phyloP scores from a whole-genome alignment of 164 flowering plant genomes.

The Amborella trichopoda region DNA sequence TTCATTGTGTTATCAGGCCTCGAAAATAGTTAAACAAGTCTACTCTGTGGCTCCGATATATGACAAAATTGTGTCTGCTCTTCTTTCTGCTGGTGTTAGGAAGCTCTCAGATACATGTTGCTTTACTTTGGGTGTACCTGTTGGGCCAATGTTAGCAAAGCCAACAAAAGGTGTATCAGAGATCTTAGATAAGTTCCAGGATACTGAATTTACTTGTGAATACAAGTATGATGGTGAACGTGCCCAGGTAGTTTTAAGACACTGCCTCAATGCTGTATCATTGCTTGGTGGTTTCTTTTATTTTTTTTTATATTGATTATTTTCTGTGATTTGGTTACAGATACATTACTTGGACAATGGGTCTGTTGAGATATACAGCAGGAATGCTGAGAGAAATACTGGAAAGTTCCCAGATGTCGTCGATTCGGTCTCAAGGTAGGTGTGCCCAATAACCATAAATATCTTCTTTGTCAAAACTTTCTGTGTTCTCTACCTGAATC shows the following conservation, averaged over 20 bases:
- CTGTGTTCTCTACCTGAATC: too few relatives aligned
- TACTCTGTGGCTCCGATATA: conserved; percentile 88
- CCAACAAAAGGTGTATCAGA: conserved; percentile 92
- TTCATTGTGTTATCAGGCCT: conserved; percentile 45
- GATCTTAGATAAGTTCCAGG: conserved; percentile 85
- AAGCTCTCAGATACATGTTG: conserved; percentile 58
- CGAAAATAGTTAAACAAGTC: conserved; percentile 77
- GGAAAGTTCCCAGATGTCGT: conserved; percentile 94
- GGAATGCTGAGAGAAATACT: conserved; percentile 95
- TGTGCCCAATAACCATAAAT: too few relatives aligned
- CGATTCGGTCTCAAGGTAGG: conserved; percentile 55
- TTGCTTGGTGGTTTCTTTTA: neutral
- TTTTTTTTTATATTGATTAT: neutral
- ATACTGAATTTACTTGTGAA: conserved; percentile 83
- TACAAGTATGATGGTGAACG: conserved; percentile 99
- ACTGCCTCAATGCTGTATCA: neutral
- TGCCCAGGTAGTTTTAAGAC: conserved; percentile 60
- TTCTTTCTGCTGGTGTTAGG: conserved; percentile 73
- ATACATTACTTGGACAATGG: conserved; percentile 87
- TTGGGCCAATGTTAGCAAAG: conserved; percentile 98
- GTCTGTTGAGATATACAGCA: conserved; percentile 89
- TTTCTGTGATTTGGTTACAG: conserved; percentile 21
- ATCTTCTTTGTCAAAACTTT: too few relatives aligned
- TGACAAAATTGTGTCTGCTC: conserved; percentile 69
- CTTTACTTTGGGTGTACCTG: conserved; percentile 82